Evolutionary conservation across 768 basidiomycete species (phyloP), one percentile per base, ranked within the genome.

Genomic region (Suillus tomentosus): DNA sequence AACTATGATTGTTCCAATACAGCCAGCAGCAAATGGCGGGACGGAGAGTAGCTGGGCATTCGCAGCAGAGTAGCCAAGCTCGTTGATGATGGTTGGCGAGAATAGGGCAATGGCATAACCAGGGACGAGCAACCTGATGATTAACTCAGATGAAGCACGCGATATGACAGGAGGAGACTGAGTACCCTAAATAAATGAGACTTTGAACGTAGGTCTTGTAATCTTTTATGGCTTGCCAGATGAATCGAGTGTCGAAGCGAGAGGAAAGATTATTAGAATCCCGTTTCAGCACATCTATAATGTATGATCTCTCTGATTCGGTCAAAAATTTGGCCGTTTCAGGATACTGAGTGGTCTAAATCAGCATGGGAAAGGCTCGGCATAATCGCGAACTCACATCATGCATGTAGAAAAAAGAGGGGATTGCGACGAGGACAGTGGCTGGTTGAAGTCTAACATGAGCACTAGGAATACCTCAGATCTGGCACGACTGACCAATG

Each of bases 311-410:
- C 67, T 88, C 86, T 3, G 68, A 61, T 5, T 79, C 76, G 10
- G 78, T 81, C 63, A 87, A 73, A 75, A 87, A 88, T 22, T 74
- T 78, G 19, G 86, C 86, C 1, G 86, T 88, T 66, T 82, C 81
- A 36, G 86, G 85, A 71, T 83, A 86, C 83, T 84, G 63, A 45
- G 1, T 19, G 11, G 57, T 22, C 15, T 22, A 5, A 42, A 22
- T 37, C 7, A 6, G 45, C 45, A 39, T 50, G 34, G 19, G 19
- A 19, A 24, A 42, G 6, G 58, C 6, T 17, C 37, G 55, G 57
- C 57, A 17, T 47, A 48, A 39, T 2, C 43, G 15, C 7, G 15
- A 10, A 42, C 81, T 54, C 62, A 83, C 83, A 70, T 87, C 85
- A 62, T 86, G 74, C 75, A 87, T 82, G 71, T 79, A 78, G 70